Evolutionary conservation across 2,329 filamentous ascomycete genomes (phyloP).

Genomic region (Talaromyces funiculosus): DNA sequence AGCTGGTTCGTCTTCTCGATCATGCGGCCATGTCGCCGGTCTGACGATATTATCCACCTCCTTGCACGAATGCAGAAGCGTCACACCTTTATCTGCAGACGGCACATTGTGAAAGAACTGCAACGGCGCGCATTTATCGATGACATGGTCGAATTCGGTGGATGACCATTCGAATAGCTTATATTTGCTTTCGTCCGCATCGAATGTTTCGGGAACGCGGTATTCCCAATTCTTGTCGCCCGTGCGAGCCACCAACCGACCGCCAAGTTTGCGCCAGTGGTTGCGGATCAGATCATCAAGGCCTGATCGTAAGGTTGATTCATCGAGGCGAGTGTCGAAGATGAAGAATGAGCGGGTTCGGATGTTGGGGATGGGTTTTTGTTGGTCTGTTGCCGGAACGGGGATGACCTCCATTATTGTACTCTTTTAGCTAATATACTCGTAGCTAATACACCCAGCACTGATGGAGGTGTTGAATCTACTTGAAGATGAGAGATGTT

Average conservation of each 20-base stretch:
- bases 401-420: slow-evolving; percentile 6
- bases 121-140: neutral
- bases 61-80: neutral
- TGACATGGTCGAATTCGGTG: neutral
- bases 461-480: neutral
- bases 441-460: no score
- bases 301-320: neutral
- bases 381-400: neutral
- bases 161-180: neutral
- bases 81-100: neutral
- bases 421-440: neutral
- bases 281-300: neutral
- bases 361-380: neutral
- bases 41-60: neutral
- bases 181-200: neutral
- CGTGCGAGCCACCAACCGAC: neutral
- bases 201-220: neutral
- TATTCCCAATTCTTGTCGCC: neutral
- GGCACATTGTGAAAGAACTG: neutral
- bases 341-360: slow-evolving; percentile 3
- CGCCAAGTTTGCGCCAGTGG: slow-evolving; percentile 6
- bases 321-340: neutral
- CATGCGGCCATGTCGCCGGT: neutral
- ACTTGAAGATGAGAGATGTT: neutral
- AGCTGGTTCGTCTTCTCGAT: neutral